phyloP scores from a whole-genome alignment of 108 stramenopile genomes.

The Fragilariopsis cylindrus region DNA sequence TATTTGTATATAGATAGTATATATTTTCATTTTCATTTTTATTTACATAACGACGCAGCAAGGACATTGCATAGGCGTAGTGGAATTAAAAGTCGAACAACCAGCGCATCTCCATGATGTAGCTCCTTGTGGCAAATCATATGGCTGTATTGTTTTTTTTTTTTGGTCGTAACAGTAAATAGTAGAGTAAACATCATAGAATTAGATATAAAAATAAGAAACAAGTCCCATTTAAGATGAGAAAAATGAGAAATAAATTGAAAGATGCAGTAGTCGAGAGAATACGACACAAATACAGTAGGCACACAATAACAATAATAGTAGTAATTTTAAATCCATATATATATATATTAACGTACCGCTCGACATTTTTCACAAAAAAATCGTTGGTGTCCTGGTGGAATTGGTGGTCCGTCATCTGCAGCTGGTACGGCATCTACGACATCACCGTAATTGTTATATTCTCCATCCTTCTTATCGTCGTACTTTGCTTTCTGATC shows the following conservation, averaged over 20 bases:
- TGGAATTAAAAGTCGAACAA: slow-evolving; percentile 76
- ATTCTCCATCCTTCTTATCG: neutral
- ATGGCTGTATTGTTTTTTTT: slow-evolving; percentile 43
- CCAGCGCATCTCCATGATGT: slow-evolving; percentile 78
- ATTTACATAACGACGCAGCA: slow-evolving; percentile 68
- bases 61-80: slow-evolving; percentile 69
- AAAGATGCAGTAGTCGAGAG: neutral
- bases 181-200: neutral
- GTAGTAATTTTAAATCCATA: neutral
- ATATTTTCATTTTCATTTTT: too few species aligned
- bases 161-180: neutral
- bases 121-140: slow-evolving; percentile 74
- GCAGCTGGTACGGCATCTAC: slow-evolving; percentile 33
- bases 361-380: slow-evolving; percentile 79
- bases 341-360: slow-evolving; percentile 38
- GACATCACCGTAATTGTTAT: slow-evolving; percentile 17
- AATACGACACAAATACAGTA: neutral
- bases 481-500: neutral
- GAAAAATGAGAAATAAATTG: neutral
- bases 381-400: slow-evolving; percentile 68
- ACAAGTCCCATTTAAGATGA: neutral
- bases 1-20: too few species aligned
- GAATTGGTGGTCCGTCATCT: slow-evolving; percentile 56
- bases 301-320: neutral
- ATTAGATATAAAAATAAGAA: slow-evolving; percentile 7